Evolutionary conservation across 1,139 yeast species (phyloP).

Genomic region (Candida smagusa): DNA sequence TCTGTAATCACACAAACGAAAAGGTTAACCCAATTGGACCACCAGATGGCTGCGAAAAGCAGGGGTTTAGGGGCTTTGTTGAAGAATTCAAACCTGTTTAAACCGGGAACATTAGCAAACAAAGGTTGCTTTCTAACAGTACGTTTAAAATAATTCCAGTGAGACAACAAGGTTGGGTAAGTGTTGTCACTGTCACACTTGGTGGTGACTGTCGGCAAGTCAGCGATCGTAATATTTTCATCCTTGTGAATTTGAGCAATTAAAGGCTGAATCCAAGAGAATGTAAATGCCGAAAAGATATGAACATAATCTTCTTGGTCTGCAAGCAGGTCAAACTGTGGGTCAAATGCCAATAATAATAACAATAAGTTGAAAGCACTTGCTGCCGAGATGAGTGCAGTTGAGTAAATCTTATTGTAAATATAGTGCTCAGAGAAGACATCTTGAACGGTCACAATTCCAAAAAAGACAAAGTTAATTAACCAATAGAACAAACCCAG

Average conservation of each 20-base stretch:
- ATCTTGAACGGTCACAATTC: conserved; percentile 15
- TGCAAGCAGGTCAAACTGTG: conserved; percentile 14
- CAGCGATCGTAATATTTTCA: conserved; percentile 19
- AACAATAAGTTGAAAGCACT: conserved; percentile 11
- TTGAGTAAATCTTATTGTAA: conserved; percentile 1
- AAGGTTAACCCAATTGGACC: conserved; percentile 11
- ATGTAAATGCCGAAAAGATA: conserved; percentile 20
- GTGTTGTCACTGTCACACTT: conserved; percentile 10
- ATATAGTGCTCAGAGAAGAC: conserved; percentile 15
- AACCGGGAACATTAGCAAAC: background rate
- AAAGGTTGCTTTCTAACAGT: background rate
- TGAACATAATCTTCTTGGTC: conserved; percentile 3
- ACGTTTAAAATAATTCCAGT: conserved; percentile 9
- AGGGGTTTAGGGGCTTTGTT: conserved; percentile 15
- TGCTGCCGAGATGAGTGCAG: conserved; percentile 6
- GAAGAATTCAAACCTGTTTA: conserved; percentile 5
- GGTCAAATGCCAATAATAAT: conserved; percentile 16
- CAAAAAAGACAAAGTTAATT: conserved; percentile 5
- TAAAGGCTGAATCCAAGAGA: conserved; percentile 25
- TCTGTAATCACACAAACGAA: conserved; percentile 9
- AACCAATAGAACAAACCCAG: conserved; percentile 12
- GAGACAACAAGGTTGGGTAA: conserved; percentile 5
- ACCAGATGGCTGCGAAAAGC: conserved; percentile 14
- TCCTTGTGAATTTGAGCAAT: conserved; percentile 22
- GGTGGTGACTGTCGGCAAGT: conserved; percentile 16